Base-by-base conservation (phyloP, 2,329 filamentous ascomycete genomes). In the Colletotrichum tofieldiae region DNA sequence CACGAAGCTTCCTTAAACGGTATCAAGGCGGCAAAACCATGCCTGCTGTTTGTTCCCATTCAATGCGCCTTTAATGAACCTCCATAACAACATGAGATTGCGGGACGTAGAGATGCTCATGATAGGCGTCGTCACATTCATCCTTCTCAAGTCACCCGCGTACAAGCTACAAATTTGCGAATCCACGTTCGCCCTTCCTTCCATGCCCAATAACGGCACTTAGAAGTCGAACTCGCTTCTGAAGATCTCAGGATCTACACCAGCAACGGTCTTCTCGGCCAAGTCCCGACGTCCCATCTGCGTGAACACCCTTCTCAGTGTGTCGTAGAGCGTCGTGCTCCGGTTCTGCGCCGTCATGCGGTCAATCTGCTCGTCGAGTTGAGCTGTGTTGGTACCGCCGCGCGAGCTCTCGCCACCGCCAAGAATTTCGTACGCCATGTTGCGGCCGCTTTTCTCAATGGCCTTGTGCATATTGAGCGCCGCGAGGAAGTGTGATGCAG, bases 301-400 rank as follows among this genome's bases (percentile, higher is more conserved):
- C 12, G 92, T 95, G 82, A 99, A 98, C n/a, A 98, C 96, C 72
- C 97, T 88, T 74, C 96, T 86, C 74, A 99, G 85, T 16, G 97
- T 99, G 82, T 99, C 97, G 82, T 98, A 98, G 71, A 99, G 85
- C 78, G 98, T 99, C 61, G 95, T 98, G 86, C 94, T 98, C 81
- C 97, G 92, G 83, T 99, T 99, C 86, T 98, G 96, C 63, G 93
- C 93, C 66, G 97, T 93, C 92, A 98, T 95, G 73, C 93, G 89
- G 79, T 98, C 94, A 26, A 98, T 87, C 76, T 94, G 91, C 68
- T 90, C 91, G 77, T 98, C 95, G 32, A 85, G 80, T 52, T 81
- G 77, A 29, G 66, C 84, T 85, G 4, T 92, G 85, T 47, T 82
- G 83, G 52, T 84, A 84, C 54, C 81, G 71, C 77, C 47, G 45